Base-by-base conservation (phyloP, 1,284 basidiomycete genomes). In the Ceratobasidium sp. region DNA sequence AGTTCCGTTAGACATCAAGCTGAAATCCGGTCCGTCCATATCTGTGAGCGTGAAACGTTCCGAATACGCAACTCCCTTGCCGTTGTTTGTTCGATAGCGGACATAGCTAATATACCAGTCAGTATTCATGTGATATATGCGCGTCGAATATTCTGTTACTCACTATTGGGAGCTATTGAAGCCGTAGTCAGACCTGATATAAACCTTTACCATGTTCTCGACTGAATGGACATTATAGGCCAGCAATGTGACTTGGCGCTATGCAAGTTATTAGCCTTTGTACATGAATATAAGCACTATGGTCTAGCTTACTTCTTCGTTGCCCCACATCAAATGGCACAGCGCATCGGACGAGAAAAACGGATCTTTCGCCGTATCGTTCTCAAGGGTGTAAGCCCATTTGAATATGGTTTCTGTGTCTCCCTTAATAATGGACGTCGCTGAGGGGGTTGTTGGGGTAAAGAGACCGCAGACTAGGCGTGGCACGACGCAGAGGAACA, bases 271-370 rank as follows among this genome's bases (percentile, higher is more conserved):
- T n/a, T n/a, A n/a, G n/a, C n/a, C n/a, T n/a, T n/a, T n/a, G n/a
- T n/a, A n/a, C n/a, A n/a, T n/a, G n/a, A n/a, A n/a, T n/a, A n/a
- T 35, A 46, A 23, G 16, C 23, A 11, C 16, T 8, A 18, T 9
- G 43, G 43, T 9, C 9, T 21, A 28, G 46, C 38, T 43, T 43
- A 67, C 64, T 23, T 35, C 46, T 59, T 30, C n/a, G 16, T 67
- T 50, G n/a, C 64, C 64, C 64, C 64, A 67, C 64, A 67, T 67
- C 38, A 67, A 46, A 30, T 67, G 50, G n/a, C 49, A 54, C 21
- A 38, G 35, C 23, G 38, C 49, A 7, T 41, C 18, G 11, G 26
- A n/a, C 13, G 49, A 43, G 23, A 41, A 38, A 30, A 67, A 67
- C 16, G 50, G 49, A 46, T 67, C 46, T 11, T 30, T 30, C 1